These are phyloP conservation scores for Closterium sp. DNA, from an alignment of 139 green algal genomes.

Conservation along the genomic window DNA sequence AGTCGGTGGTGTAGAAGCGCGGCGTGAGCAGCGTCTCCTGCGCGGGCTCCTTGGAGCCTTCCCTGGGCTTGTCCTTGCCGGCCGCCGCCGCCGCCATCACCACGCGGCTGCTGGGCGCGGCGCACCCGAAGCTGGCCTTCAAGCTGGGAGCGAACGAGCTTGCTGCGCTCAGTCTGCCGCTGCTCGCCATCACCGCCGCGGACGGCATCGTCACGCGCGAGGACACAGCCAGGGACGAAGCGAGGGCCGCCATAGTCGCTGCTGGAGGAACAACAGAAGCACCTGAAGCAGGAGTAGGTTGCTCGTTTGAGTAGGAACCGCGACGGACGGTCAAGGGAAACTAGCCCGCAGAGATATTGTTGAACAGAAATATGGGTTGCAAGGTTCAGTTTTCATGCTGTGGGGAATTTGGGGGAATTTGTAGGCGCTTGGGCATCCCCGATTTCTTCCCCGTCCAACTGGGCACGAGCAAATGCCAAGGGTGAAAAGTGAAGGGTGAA, in stretches of 20 bases:
- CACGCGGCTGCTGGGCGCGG: background rate
- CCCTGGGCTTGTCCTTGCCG: slow-evolving; percentile 46
- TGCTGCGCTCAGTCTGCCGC: background rate
- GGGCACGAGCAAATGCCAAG: too few species aligned
- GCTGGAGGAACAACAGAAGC: background rate
- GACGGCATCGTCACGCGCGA: background rate
- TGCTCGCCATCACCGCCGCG: background rate
- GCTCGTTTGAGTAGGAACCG: too few species aligned
- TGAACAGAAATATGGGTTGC: background rate
- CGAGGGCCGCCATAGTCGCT: background rate
- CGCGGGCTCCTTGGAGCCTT: slow-evolving; percentile 82
- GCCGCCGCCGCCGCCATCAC: background rate
- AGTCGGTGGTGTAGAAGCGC: slow-evolving; percentile 96
- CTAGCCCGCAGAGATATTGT: too few species aligned
- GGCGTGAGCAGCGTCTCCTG: slow-evolving; percentile 88
- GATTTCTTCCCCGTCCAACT: too few species aligned
- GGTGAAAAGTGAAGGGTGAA: background rate
- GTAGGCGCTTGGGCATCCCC: too few species aligned
- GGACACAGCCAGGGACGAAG: background rate
- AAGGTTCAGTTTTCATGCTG: background rate
- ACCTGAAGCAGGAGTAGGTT: background rate
- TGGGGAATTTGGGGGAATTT: background rate
- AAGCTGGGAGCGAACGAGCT: background rate
- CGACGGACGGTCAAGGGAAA: too few species aligned
- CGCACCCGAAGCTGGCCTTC: background rate